phyloP scores from a whole-genome alignment of 2,329 filamentous ascomycete genomes.

The Neonectria magnoliae region DNA sequence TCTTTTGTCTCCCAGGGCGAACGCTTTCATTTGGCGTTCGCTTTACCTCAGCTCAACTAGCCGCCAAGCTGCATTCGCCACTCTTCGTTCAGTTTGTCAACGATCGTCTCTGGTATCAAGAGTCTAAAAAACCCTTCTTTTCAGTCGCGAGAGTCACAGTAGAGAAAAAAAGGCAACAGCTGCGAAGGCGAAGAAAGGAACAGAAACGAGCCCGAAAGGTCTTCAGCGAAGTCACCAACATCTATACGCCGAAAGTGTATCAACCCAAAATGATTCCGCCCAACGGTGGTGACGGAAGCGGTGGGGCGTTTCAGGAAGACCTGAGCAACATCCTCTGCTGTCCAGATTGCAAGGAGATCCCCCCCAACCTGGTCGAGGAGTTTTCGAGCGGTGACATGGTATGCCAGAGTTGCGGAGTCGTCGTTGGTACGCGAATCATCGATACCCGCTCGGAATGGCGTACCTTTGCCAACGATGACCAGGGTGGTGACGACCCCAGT shows the following conservation, averaged over 20 bases:
- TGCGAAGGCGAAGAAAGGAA: constrained; percentile 48
- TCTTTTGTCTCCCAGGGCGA: not conserved
- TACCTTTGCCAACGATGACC: constrained; percentile 98
- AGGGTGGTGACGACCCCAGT: constrained; percentile 94
- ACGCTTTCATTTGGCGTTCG: constrained; percentile 8
- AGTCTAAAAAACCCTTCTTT: constrained; percentile 29
- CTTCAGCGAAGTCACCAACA: constrained; percentile 54
- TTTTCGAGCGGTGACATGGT: constrained; percentile 93
- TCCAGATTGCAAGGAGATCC: constrained; percentile 88
- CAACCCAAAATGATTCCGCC: constrained; percentile 59
- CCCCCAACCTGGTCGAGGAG: constrained; percentile 94
- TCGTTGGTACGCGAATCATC: constrained; percentile 89
- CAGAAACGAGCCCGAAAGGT: constrained; percentile 50
- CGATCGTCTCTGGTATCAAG: constrained; percentile 52
- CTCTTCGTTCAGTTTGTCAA: constrained; percentile 70
- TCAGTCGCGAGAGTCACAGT: constrained; percentile 39
- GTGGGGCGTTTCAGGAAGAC: constrained; percentile 76
- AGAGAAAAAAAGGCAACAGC: constrained; percentile 47
- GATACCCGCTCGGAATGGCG: constrained; percentile 98
- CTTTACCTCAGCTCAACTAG: constrained; percentile 32
- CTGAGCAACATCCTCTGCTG: constrained; percentile 88
- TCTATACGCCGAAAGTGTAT: constrained; percentile 55
- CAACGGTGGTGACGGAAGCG: constrained; percentile 46
- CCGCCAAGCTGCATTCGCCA: constrained; percentile 77
- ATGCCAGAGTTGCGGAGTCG: constrained; percentile 89